These are phyloP conservation scores for Ceratocystis destructans DNA, from an alignment of 2,329 filamentous ascomycete genomes.

Conservation along the genomic window DNA sequence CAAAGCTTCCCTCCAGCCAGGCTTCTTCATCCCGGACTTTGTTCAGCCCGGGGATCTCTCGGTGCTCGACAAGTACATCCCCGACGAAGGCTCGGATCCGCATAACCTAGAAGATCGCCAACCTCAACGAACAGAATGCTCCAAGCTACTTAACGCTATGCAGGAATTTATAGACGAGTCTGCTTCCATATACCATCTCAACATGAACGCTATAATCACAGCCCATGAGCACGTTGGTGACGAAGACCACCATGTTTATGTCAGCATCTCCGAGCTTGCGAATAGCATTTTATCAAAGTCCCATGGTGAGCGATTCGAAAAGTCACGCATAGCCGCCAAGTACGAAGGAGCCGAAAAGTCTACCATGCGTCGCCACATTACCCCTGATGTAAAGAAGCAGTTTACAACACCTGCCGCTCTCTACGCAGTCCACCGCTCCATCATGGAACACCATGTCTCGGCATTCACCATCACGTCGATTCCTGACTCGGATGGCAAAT, in stretches of 20 bases:
- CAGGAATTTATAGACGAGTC: conserved; percentile 31
- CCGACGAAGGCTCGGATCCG: conserved; percentile 13
- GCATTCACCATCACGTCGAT: conserved; percentile 39
- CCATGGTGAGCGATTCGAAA: not conserved
- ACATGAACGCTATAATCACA: conserved; percentile 36
- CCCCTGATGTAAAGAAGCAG: not conserved
- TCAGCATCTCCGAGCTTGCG: conserved; percentile 40
- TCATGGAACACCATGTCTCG: conserved; percentile 45
- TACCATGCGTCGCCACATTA: not conserved
- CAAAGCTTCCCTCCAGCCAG: conserved; percentile 30
- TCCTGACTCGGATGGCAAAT: conserved; percentile 27
- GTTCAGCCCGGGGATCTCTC: conserved; percentile 30
- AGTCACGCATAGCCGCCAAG: not conserved
- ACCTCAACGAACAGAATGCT: conserved; percentile 34
- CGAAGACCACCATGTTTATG: conserved; percentile 29
- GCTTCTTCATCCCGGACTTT: conserved; percentile 40
- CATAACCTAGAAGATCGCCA: conserved; percentile 23
- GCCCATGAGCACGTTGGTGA: conserved; percentile 32
- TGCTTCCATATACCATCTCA: conserved; percentile 34
- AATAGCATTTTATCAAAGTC: conserved; percentile 21
- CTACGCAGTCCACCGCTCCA: conserved; percentile 56
- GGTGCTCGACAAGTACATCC: conserved; percentile 23
- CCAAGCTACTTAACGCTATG: conserved; percentile 36
- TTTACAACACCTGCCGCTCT: conserved; percentile 35
- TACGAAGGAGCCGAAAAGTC: not conserved